Evolutionary conservation across 2,329 filamentous ascomycete genomes (phyloP).

Genomic region (Phialemonium atrogriseum): DNA sequence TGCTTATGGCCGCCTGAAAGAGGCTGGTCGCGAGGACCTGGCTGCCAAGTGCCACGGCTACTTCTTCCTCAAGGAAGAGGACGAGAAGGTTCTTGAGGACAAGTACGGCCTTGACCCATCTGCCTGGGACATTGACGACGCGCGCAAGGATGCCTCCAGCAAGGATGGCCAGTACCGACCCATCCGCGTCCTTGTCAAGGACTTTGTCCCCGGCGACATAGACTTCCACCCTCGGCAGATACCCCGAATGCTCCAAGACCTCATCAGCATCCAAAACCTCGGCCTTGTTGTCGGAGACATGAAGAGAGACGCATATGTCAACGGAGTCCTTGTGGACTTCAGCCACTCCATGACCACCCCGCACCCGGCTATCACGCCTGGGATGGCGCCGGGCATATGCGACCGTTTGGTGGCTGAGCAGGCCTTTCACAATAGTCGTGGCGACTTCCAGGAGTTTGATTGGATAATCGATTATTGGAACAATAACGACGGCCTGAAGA

Average conservation of each 20-base stretch:
- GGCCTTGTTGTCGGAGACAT: neutral
- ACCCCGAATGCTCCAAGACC: neutral
- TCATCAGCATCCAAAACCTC: neutral
- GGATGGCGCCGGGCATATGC: neutral
- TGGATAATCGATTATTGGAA: neutral
- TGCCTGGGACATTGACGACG: neutral
- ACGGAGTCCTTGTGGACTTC: neutral
- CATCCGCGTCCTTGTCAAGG: neutral
- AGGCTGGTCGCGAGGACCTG: constrained; percentile 6
- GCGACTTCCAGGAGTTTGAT: neutral
- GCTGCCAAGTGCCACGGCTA: constrained; percentile 8
- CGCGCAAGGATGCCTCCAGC: neutral
- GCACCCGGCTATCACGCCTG: neutral
- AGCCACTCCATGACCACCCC: neutral
- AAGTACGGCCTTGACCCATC: neutral
- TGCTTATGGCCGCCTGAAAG: constrained; percentile 9
- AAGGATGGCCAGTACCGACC: neutral
- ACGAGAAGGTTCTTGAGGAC: neutral
- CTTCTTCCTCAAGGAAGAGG: constrained; percentile 5
- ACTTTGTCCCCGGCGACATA: neutral
- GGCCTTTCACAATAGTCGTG: neutral
- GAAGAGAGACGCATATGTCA: neutral
- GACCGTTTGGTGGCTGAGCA: neutral
- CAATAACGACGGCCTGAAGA: no score
- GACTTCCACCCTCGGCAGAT: neutral